Evolutionary conservation across 129 eudicot species (phyloP).

Genomic region (Pulicaria dysenterica): DNA sequence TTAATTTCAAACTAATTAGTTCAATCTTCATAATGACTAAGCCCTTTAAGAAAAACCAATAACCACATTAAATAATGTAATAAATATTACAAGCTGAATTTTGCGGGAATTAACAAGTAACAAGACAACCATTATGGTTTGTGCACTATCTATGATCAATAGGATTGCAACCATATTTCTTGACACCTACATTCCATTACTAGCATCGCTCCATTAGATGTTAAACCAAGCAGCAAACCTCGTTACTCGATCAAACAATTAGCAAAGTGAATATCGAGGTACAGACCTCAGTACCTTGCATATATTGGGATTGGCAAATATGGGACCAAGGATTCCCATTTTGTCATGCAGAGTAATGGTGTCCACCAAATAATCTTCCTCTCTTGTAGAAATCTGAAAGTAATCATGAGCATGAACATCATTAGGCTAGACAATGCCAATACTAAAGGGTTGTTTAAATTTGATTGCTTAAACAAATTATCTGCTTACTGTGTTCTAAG

Average conservation of each 20-base stretch:
- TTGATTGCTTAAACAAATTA: no score
- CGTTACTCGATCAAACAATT: constrained; percentile 12
- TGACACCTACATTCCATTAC: constrained; percentile 4
- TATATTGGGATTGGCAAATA: constrained; percentile 73
- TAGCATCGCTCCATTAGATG: background rate
- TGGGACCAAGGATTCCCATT: constrained; percentile 70
- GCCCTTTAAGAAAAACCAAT: background rate
- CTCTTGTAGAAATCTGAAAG: constrained; percentile 71
- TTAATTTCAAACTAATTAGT: background rate
- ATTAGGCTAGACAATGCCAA: constrained; percentile 1
- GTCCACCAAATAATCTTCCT: constrained; percentile 80
- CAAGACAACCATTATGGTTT: background rate
- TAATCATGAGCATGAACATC: constrained; percentile 8
- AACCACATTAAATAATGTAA: background rate
- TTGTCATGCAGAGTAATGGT: constrained; percentile 77
- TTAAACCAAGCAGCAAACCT: constrained; percentile 11
- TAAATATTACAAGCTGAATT: constrained; percentile 12
- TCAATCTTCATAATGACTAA: constrained; percentile 10
- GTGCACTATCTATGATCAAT: constrained; percentile 11
- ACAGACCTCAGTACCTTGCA: constrained; percentile 64
- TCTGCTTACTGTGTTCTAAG: no score
- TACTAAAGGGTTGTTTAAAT: background rate
- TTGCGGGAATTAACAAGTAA: background rate
- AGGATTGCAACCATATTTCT: background rate
- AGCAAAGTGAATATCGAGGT: background rate